Conservation (phyloP, 2,329 filamentous ascomycete genomes). For the Ophiostoma australiae region DNA sequence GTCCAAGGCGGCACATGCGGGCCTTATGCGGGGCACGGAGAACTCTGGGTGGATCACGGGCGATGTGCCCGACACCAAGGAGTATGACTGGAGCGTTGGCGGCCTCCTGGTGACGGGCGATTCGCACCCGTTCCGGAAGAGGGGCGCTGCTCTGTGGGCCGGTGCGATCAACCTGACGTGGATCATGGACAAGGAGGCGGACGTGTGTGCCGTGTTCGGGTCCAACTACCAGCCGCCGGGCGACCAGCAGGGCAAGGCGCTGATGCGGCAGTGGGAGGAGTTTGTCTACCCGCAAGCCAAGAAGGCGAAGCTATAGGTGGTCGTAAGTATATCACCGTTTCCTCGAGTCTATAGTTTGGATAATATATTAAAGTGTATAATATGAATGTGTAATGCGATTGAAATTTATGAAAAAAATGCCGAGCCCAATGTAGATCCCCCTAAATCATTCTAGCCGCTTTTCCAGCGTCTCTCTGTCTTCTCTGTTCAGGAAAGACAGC, state of each 20-base stretch:
- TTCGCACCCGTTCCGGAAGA: conserved; percentile 36
- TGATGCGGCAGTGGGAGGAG: conserved; percentile 38
- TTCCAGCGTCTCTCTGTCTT: neutral
- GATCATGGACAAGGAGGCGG: conserved; percentile 37
- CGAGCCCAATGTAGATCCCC: neutral
- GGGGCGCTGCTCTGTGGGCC: conserved; percentile 41
- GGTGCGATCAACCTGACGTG: conserved; percentile 45
- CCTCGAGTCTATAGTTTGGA: conserved; percentile 8
- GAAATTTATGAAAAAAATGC: neutral
- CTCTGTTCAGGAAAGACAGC: neutral
- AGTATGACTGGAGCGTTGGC: conserved; percentile 41
- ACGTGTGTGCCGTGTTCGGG: conserved; percentile 40
- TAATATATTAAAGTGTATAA: neutral
- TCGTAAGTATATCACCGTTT: no score
- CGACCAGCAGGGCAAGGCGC: conserved; percentile 35
- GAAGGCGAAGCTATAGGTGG: conserved; percentile 18
- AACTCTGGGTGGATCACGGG: conserved; percentile 32
- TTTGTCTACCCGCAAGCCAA: conserved; percentile 36
- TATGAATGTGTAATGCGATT: neutral
- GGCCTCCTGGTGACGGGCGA: conserved; percentile 41
- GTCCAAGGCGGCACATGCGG: conserved; percentile 24
- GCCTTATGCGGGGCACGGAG: conserved; percentile 32
- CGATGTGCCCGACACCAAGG: conserved; percentile 33
- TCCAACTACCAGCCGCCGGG: conserved; percentile 42
- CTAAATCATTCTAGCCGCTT: conserved; percentile 1